A percentile compares a stretch with the other conserved stretches of the same genome.
Conservation (phyloP, 306 rosid species). For the Parietaria judaica region DNA sequence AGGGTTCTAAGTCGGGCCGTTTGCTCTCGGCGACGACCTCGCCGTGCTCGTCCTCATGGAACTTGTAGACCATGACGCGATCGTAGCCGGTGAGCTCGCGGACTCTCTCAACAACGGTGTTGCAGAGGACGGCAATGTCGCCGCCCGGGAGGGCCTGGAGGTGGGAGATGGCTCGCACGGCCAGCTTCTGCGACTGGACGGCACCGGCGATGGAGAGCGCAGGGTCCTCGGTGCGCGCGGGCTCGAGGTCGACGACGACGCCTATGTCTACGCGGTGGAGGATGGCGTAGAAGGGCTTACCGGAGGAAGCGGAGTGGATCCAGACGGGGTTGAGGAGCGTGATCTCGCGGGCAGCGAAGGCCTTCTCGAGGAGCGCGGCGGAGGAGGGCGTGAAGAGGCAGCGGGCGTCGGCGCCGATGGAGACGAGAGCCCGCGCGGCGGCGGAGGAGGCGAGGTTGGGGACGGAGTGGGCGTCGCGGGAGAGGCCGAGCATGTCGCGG, state of each 20-base stretch:
- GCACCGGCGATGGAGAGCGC: constrained; percentile 97
- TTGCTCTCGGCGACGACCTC: constrained; percentile 93
- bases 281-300: constrained; percentile 88
- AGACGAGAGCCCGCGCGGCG: constrained; percentile 56
- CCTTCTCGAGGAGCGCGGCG: constrained; percentile 51
- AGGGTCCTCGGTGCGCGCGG: constrained; percentile 78
- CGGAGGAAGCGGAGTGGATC: constrained; percentile 71
- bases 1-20: constrained; percentile 79
- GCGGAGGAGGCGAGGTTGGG: constrained; percentile 58
- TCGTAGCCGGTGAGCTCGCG: constrained; percentile 79
- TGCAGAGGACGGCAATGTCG: constrained; percentile 64
- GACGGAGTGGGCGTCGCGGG: constrained; percentile 65
- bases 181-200: constrained; percentile 91
- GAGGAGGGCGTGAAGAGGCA: constrained; percentile 50
- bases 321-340: constrained; percentile 78
- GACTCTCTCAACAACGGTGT: constrained; percentile 75
- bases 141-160: constrained; percentile 86
- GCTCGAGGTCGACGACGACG: constrained; percentile 85
- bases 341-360: constrained; percentile 76
- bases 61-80: constrained; percentile 91
- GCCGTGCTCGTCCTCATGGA: constrained; percentile 98
- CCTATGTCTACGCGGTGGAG: constrained; percentile 84
- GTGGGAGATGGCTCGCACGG: constrained; percentile 81
- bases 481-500: constrained; percentile 62
- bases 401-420: constrained; percentile 58